Percentiles rank a stretch among this genome's conserved stretches.
phyloP scores from a whole-genome alignment of 768 basidiomycete species.

The Lentinula guzmanii region DNA sequence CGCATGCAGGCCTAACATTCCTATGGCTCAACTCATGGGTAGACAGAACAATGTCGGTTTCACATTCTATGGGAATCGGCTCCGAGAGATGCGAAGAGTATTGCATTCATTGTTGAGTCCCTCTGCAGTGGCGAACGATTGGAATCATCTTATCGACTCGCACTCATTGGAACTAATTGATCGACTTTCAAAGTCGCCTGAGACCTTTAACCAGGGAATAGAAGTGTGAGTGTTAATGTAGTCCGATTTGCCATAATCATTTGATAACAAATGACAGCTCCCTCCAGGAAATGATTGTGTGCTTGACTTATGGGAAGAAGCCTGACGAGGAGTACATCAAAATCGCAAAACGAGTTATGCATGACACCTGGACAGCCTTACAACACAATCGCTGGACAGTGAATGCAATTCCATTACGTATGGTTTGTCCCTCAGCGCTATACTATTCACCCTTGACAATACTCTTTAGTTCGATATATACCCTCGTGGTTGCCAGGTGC shows the following conservation, averaged over 20 bases:
- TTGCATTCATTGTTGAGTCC: constrained; percentile 7
- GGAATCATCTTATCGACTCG: not conserved
- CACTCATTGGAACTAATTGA: not conserved
- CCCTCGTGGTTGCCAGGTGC: constrained; percentile 22
- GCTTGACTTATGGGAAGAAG: constrained; percentile 2
- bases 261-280: not conserved
- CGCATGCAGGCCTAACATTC: constrained; percentile 10
- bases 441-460: not conserved
- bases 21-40: constrained; percentile 14
- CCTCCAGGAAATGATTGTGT: not conserved
- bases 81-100: constrained; percentile 7
- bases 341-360: not conserved
- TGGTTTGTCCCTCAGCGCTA: not conserved
- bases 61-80: constrained; percentile 11
- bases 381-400: constrained; percentile 23
- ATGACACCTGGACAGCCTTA: constrained; percentile 4
- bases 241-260: not conserved
- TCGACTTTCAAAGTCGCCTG: not conserved
- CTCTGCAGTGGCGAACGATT: not conserved
- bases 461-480: constrained; percentile 15
- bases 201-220: not conserved
- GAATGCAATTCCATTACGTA: constrained; percentile 17
- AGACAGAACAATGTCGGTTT: constrained; percentile 14
- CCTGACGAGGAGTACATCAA: not conserved
- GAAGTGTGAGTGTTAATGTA: not conserved